phyloP scores from a whole-genome alignment of 805 yeast species.

The Nakazawaea ishiwadae region DNA sequence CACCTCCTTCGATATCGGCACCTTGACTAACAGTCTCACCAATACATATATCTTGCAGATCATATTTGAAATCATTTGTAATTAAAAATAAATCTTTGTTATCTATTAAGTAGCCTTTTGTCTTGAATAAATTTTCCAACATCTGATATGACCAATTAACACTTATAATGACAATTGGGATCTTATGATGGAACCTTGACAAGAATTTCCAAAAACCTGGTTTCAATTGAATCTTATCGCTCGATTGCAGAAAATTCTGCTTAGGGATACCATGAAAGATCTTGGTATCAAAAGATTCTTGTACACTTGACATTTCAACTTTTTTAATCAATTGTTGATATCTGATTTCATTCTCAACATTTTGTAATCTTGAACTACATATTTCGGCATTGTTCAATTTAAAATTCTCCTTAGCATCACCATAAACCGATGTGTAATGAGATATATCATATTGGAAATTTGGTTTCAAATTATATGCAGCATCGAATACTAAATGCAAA shows the following conservation, averaged over 20 bases:
- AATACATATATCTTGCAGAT: too few relatives aligned
- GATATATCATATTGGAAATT: slow-evolving; percentile 33
- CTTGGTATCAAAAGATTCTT: slow-evolving; percentile 30
- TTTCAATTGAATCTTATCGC: slow-evolving; percentile 30
- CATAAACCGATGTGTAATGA: slow-evolving; percentile 40
- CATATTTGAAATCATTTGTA: slow-evolving; percentile 48
- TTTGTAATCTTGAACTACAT: slow-evolving; percentile 16
- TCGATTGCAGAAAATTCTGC: slow-evolving; percentile 29
- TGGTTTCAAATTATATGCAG: slow-evolving; percentile 37
- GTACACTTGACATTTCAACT: slow-evolving; percentile 47
- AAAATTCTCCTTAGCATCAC: slow-evolving; percentile 28
- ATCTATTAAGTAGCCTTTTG: slow-evolving; percentile 18
- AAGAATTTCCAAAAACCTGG: slow-evolving; percentile 34
- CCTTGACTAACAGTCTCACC: too few relatives aligned
- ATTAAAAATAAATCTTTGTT: slow-evolving; percentile 25
- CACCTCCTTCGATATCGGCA: slow-evolving; percentile 5
- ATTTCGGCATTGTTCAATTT: slow-evolving; percentile 16
- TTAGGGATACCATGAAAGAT: slow-evolving; percentile 38
- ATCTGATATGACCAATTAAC: slow-evolving; percentile 58
- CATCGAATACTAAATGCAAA: slow-evolving; percentile 42
- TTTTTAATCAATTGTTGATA: slow-evolving; percentile 40
- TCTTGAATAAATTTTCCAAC: slow-evolving; percentile 30
- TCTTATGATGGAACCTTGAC: not conserved
- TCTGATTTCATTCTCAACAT: slow-evolving; percentile 34
- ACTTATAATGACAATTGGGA: slow-evolving; percentile 36